phyloP scores from a whole-genome alignment of 352 stramenopile species.

The Pythium brachiatum region DNA sequence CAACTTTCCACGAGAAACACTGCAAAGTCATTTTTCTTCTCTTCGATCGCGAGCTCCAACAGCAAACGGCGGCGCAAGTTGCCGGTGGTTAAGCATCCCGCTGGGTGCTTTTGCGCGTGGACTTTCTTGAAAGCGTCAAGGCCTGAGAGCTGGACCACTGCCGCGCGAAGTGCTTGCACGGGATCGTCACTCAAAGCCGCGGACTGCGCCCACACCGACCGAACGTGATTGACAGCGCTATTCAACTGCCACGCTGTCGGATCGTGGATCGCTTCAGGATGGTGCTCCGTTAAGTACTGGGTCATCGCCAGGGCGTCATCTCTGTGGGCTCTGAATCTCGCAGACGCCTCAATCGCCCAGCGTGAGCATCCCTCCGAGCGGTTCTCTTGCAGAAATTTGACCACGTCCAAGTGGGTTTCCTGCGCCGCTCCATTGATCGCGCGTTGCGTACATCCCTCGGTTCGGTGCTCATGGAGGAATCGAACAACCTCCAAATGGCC shows the following conservation, averaged over 20 bases:
- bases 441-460: constrained; percentile 10
- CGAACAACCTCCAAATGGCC: constrained; percentile 9
- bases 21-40: too few species aligned
- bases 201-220: not conserved
- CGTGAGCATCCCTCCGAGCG: constrained; percentile 20
- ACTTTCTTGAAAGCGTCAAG: not conserved
- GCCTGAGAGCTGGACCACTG: not conserved
- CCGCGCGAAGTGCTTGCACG: not conserved
- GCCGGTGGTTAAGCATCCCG: not conserved
- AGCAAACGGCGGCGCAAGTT: too few species aligned
- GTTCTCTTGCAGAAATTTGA: constrained; percentile 21
- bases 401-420: not conserved
- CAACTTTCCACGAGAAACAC: too few species aligned
- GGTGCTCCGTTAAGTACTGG: not conserved
- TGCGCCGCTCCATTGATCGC: constrained; percentile 6
- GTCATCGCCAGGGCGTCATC: not conserved
- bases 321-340: too few species aligned
- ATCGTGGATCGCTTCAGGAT: not conserved
- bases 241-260: not conserved
- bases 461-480: constrained; percentile 10
- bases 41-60: too few species aligned
- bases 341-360: too few species aligned
- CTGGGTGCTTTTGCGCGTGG: not conserved
- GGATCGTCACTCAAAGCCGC: not conserved
- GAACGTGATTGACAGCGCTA: not conserved